These are phyloP conservation scores for Mytilinidion resinicola DNA, from an alignment of 495 filamentous ascomycete genomes.

Conservation along the genomic window DNA sequence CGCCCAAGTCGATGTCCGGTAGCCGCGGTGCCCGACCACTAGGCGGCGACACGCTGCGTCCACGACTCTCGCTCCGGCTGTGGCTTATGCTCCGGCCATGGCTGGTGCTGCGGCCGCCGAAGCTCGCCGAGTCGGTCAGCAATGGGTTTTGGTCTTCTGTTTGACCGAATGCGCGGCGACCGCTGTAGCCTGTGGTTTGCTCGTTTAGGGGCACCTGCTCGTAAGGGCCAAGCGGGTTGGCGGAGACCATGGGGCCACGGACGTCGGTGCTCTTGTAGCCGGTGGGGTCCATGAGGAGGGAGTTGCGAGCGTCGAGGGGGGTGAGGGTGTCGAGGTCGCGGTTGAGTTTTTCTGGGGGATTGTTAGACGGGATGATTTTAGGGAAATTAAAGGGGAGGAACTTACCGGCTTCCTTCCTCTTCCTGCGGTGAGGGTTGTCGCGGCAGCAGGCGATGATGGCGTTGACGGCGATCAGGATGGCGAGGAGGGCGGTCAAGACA, in stretches of 20 bases:
- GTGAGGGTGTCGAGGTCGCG: constrained; percentile 83
- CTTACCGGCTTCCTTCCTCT: constrained; percentile 79
- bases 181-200: constrained; percentile 8
- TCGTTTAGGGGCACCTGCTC: constrained; percentile 31
- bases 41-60: constrained; percentile 13
- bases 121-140: constrained; percentile 22
- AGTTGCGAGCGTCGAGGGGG: constrained; percentile 83
- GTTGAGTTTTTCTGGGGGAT: constrained; percentile 63
- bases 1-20: constrained; percentile 20
- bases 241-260: constrained; percentile 17
- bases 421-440: constrained; percentile 82
- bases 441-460: constrained; percentile 74
- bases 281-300: constrained; percentile 60
- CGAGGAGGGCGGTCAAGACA: constrained; percentile 72
- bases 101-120: constrained; percentile 6
- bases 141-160: constrained; percentile 16
- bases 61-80: constrained; percentile 1
- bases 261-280: constrained; percentile 30
- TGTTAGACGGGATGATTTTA: background rate
- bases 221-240: constrained; percentile 20
- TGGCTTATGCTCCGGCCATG: constrained; percentile 7
- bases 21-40: constrained; percentile 16
- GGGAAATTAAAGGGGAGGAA: constrained; percentile 14
- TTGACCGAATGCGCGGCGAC: background rate
- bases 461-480: constrained; percentile 86